A percentile compares a stretch with the other conserved stretches of the same genome.
These are phyloP conservation scores for Trebouxia sp. DNA, from an alignment of 139 green algal species.

Conservation along the genomic window DNA sequence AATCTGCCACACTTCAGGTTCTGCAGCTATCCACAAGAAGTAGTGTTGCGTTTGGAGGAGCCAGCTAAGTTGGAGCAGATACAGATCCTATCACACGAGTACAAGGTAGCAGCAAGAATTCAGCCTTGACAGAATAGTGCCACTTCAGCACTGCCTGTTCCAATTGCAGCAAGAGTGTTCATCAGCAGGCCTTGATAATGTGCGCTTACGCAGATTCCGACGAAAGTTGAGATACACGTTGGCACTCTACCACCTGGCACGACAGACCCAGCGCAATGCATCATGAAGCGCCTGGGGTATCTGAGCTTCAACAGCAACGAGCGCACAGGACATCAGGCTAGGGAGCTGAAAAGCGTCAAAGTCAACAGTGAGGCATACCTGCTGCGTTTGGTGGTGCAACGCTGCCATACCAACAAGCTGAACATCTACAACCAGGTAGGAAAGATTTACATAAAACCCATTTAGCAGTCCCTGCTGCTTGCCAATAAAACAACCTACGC, in stretches of 20 bases:
- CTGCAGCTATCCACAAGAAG: constrained; percentile 83
- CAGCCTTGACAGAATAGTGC: not conserved
- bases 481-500: not conserved
- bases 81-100: constrained; percentile 92
- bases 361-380: constrained; percentile 59
- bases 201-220: constrained; percentile 71
- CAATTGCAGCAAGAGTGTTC: not conserved
- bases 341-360: constrained; percentile 92
- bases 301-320: constrained; percentile 91
- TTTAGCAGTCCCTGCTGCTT: no score
- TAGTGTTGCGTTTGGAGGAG: constrained; percentile 73
- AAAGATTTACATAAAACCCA: no score
- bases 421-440: constrained; percentile 90
- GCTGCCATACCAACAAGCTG: constrained; percentile 87
- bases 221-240: constrained; percentile 81
- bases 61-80: constrained; percentile 80
- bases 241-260: constrained; percentile 39
- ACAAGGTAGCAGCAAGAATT: constrained; percentile 68
- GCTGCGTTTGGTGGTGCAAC: constrained; percentile 75
- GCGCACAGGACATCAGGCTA: constrained; percentile 75
- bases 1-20: constrained; percentile 51
- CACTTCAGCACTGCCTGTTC: not conserved
- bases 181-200: not conserved
- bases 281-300: constrained; percentile 81
- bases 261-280: constrained; percentile 17